These are phyloP conservation scores for Asterophora lycoperdoides DNA, from an alignment of 768 basidiomycete species.

Conservation along the genomic window DNA sequence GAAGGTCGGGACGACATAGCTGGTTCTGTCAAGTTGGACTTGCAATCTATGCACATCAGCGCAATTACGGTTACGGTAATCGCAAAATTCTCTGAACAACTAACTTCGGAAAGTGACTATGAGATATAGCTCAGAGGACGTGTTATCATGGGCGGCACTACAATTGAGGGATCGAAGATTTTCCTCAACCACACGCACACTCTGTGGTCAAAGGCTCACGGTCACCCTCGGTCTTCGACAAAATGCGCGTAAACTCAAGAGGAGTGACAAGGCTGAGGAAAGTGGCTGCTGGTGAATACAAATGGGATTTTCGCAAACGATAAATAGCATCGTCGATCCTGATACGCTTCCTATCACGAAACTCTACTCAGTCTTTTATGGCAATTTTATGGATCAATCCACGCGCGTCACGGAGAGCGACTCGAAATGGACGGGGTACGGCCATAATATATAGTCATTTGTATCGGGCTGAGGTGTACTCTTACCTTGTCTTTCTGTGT, in stretches of 20 bases:
- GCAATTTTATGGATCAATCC: constrained; percentile 33
- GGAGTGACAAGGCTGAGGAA: constrained; percentile 14
- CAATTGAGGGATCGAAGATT: constrained; percentile 23
- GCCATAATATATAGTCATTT: no score
- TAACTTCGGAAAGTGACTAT: background rate
- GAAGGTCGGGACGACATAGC: constrained; percentile 21
- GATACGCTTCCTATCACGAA: constrained; percentile 1
- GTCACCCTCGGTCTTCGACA: constrained; percentile 24
- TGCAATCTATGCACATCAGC: constrained; percentile 27
- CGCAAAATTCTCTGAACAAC: background rate
- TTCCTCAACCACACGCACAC: constrained; percentile 27
- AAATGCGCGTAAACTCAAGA: no score
- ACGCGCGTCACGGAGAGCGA: constrained; percentile 26
- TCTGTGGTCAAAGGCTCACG: constrained; percentile 30
- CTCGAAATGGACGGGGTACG: no score
- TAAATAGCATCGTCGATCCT: constrained; percentile 19
- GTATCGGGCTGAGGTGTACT: no score
- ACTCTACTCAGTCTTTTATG: constrained; percentile 29
- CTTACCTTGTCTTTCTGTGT: no score
- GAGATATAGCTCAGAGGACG: constrained; percentile 26
- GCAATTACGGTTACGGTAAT: constrained; percentile 25
- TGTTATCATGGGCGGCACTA: constrained; percentile 23
- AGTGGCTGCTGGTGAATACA: constrained; percentile 26
- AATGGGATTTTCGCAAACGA: constrained; percentile 33
- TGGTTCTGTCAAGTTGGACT: constrained; percentile 26